Evolutionary conservation across 78 protist genomes (phyloP), one percentile per base, ranked within the genome.

Genomic region (Dictyostelium capitatum): DNA sequence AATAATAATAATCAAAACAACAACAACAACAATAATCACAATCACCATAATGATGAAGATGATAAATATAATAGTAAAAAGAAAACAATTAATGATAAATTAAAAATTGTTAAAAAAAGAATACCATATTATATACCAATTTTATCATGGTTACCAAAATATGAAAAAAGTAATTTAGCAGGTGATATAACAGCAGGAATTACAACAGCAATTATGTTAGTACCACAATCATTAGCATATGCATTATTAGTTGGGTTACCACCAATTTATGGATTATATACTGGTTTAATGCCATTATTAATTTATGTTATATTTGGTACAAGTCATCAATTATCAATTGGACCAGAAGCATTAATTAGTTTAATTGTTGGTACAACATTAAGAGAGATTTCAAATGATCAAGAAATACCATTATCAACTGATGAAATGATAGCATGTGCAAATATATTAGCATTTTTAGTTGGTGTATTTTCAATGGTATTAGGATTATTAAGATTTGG

Each of bases 211-310:
- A 85, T 80, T 19, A 62, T 96, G 79, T 83, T 93, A 32, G 89
- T 96, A 8, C 97, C 97, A 9, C 97, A 95, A 20, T 77, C 90
- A 8, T 74, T 97, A 80, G 95, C 98, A 6, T 97, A 97, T 64
- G 95, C 97, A 32, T 37, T 80, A n/a, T 28, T 97, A 14, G 98
- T 96, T 15, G 96, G 93, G 7, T 69, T 97, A 1, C 98, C 98
- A 15, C 95, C 98, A 6, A 79, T 91, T 12, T 59, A 97, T 78
- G 98, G 98, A 41, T 84, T 97, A n/a, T 95, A 95, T 23, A 67
- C 97, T 12, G 92, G 97, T 25, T 75, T 96, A 20, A 69, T 97
- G 2, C 98, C 98, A 14, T 54, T 85, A 9, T 37, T 97, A 32
- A 70, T 94, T 20, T 97, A 97, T 65, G 83, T 91, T 5, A 37